phyloP scores from a whole-genome alignment of 805 yeast species.

The Teunomyces funiuensis region DNA sequence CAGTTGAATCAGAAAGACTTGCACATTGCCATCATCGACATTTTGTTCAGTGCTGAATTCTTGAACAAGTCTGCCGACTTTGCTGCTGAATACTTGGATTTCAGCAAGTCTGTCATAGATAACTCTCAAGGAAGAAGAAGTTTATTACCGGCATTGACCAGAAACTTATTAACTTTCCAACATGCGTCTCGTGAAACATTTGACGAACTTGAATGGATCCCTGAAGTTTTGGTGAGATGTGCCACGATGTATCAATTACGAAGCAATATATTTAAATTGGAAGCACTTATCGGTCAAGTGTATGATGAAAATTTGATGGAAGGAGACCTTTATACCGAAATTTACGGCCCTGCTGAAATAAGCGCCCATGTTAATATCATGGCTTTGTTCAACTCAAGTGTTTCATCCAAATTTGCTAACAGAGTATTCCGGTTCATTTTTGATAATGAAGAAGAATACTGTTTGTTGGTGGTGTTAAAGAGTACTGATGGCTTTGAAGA shows the following conservation, averaged over 20 bases:
- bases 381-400: constrained; percentile 41
- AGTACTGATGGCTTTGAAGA: constrained; percentile 72
- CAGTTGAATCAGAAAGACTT: constrained; percentile 63
- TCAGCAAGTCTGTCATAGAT: constrained; percentile 45
- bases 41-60: constrained; percentile 44
- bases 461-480: constrained; percentile 49
- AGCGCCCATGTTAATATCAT: constrained; percentile 51
- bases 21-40: constrained; percentile 57
- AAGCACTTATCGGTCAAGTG: constrained; percentile 51
- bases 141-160: constrained; percentile 60
- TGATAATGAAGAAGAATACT: constrained; percentile 35
- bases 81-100: constrained; percentile 25
- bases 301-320: constrained; percentile 47
- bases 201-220: constrained; percentile 50
- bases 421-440: constrained; percentile 37
- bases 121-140: constrained; percentile 65
- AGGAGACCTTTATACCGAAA: constrained; percentile 38
- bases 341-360: constrained; percentile 61
- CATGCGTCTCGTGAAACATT: constrained; percentile 28
- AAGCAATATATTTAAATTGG: constrained; percentile 58
- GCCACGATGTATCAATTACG: constrained; percentile 53
- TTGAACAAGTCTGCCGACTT: constrained; percentile 37
- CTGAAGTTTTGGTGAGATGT: constrained; percentile 45
- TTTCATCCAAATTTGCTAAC: constrained; percentile 26
- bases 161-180: constrained; percentile 47